Percentiles rank a stretch among this genome's conserved stretches.
Evolutionary conservation across 306 rosid genomes (phyloP).

Genomic region (Vigna nakashimae): DNA sequence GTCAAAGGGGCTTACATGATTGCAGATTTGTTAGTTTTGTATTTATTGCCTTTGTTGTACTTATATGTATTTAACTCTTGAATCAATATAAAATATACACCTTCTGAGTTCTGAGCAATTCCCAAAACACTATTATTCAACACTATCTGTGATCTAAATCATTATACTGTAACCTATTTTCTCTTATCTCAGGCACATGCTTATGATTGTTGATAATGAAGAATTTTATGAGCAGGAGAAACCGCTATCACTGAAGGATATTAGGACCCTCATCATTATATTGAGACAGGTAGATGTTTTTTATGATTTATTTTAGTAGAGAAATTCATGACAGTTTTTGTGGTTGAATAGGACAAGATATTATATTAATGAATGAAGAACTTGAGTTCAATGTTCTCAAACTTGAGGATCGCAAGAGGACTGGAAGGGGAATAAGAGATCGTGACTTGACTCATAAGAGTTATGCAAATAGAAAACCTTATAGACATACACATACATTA

Average conservation of each 20-base stretch:
- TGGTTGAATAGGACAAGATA: slow-evolving; percentile 6
- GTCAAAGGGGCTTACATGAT: not conserved
- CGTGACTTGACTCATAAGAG: no score
- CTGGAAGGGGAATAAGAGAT: no score
- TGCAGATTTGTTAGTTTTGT: not conserved
- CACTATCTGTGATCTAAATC: not conserved
- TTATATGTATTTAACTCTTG: not conserved
- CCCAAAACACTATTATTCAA: not conserved
- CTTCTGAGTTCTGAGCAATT: not conserved
- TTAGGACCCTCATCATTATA: slow-evolving; percentile 71
- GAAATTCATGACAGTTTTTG: slow-evolving; percentile 4
- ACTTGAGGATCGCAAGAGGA: no score
- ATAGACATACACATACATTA: no score
- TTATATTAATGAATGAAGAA: slow-evolving; percentile 4
- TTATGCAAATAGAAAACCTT: no score
- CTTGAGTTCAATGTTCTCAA: not conserved
- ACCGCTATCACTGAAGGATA: slow-evolving; percentile 77
- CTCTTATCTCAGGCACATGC: slow-evolving; percentile 74
- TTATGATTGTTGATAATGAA: slow-evolving; percentile 80
- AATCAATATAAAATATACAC: not conserved
- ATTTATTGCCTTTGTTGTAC: not conserved
- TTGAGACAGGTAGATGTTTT: slow-evolving; percentile 71
- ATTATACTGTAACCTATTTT: slow-evolving; percentile 21
- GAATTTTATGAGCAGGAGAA: slow-evolving; percentile 91
- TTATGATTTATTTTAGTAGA: slow-evolving; percentile 6